Evolutionary conservation across 2,329 filamentous ascomycete species (phyloP).

Genomic region (Acephala macrosclerotiorum): DNA sequence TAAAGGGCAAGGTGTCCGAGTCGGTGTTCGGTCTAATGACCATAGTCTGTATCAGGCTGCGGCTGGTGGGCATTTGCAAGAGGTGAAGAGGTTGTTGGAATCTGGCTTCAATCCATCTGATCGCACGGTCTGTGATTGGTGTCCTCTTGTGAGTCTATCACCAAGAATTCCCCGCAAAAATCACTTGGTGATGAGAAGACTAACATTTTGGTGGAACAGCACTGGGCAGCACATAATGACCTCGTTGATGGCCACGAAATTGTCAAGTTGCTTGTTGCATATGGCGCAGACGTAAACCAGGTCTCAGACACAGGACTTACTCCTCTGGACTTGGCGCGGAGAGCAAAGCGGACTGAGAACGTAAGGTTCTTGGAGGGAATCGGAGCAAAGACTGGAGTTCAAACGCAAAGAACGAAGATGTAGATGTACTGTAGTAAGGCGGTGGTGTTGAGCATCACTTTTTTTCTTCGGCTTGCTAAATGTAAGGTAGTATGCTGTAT

Average conservation of each 20-base stretch:
- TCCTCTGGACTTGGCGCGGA: neutral
- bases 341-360: neutral
- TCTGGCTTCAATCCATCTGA: slow-evolving; percentile 3
- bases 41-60: slow-evolving; percentile 5
- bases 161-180: too few relatives aligned
- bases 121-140: slow-evolving; percentile 2
- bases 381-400: neutral
- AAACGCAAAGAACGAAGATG: too few relatives aligned
- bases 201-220: neutral
- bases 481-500: too few relatives aligned
- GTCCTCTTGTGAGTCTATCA: slow-evolving; percentile 1
- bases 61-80: neutral
- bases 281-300: slow-evolving; percentile 3
- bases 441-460: too few relatives aligned
- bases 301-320: slow-evolving; percentile 1
- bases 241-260: neutral
- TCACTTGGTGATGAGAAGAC: too few relatives aligned
- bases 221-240: slow-evolving; percentile 9
- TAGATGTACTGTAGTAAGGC: too few relatives aligned
- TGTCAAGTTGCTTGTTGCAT: slow-evolving; percentile 1
- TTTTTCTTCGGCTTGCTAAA: too few relatives aligned
- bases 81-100: slow-evolving; percentile 5
- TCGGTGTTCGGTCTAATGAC: neutral
- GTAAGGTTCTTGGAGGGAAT: neutral
- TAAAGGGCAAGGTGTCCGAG: neutral